Conservation (phyloP, 768 basidiomycete species). For the Lepiota brunneoincarnata region DNA sequence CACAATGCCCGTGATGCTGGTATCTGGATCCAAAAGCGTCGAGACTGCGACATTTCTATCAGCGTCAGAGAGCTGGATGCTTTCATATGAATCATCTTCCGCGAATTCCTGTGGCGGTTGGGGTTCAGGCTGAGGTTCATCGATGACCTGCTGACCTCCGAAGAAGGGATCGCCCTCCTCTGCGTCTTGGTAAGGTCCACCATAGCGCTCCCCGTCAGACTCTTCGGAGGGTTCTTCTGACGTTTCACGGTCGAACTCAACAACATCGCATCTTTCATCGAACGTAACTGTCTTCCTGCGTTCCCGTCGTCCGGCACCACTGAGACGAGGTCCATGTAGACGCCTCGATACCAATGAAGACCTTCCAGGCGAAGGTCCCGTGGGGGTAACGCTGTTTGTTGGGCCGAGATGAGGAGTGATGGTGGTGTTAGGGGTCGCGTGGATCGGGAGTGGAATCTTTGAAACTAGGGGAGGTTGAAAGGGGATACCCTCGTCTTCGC, state of each 20-base stretch:
- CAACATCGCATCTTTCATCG: conserved; percentile 75
- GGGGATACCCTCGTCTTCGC: conserved; percentile 26
- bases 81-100: conserved; percentile 39
- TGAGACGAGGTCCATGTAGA: conserved; percentile 73
- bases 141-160: neutral
- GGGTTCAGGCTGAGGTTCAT: neutral
- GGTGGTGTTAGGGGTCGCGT: conserved; percentile 13
- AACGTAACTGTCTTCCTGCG: conserved; percentile 79
- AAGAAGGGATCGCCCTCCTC: conserved; percentile 22
- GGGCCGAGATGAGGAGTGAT: conserved; percentile 1
- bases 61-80: conserved; percentile 40
- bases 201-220: conserved; percentile 26
- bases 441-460: conserved; percentile 17
- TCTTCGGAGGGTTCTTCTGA: conserved; percentile 23
- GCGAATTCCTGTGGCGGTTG: neutral
- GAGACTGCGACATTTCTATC: conserved; percentile 34
- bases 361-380: conserved; percentile 51
- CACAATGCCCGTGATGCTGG: conserved; percentile 69
- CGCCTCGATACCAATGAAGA: conserved; percentile 70
- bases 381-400: conserved; percentile 26
- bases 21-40: conserved; percentile 42
- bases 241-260: conserved; percentile 70
- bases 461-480: conserved; percentile 23
- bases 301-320: conserved; percentile 46
- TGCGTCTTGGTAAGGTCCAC: conserved; percentile 16